Evolutionary conservation across 192 early-diverging fungal genomes (phyloP).

Genomic region (Coemansia reversa): DNA sequence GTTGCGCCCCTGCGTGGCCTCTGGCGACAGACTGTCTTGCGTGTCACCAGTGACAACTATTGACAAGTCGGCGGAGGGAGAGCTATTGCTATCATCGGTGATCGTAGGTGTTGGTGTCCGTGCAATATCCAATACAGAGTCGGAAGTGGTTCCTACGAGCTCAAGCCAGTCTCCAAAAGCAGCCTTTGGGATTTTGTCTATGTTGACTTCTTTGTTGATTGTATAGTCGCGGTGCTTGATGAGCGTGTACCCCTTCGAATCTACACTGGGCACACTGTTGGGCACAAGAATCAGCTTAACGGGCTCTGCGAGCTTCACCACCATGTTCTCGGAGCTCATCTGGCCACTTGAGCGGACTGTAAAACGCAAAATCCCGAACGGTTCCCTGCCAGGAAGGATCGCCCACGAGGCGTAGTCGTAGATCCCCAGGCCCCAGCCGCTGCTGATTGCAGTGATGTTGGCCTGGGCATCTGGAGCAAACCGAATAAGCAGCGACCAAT

Average conservation of each 20-base stretch:
- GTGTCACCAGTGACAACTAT: no score
- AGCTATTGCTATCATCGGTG: not conserved
- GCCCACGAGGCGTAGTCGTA: conserved; percentile 49
- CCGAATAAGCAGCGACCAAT: conserved; percentile 44
- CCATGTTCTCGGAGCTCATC: conserved; percentile 35
- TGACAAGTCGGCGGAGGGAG: conserved; percentile 1
- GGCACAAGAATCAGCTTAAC: conserved; percentile 22
- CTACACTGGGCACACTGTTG: conserved; percentile 1
- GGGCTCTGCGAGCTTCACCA: conserved; percentile 30
- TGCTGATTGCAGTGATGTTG: conserved; percentile 32
- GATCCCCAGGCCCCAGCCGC: conserved; percentile 37
- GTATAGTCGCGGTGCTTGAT: conserved; percentile 25
- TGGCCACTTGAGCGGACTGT: conserved; percentile 39
- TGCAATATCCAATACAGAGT: conserved; percentile 12
- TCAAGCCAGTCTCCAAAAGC: conserved; percentile 33
- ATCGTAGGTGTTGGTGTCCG: not conserved
- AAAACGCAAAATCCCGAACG: conserved; percentile 27
- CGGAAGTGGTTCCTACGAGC: conserved; percentile 13
- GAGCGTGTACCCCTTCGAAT: conserved; percentile 20
- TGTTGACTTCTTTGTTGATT: conserved; percentile 27
- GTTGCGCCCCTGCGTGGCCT: not conserved
- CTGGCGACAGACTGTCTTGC: no score
- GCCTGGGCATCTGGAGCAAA: conserved; percentile 28
- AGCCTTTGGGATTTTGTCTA: conserved; percentile 38
- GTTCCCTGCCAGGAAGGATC: conserved; percentile 24